Conservation (phyloP, 192 early-diverging fungal genomes). For the Podila epicladia region DNA sequence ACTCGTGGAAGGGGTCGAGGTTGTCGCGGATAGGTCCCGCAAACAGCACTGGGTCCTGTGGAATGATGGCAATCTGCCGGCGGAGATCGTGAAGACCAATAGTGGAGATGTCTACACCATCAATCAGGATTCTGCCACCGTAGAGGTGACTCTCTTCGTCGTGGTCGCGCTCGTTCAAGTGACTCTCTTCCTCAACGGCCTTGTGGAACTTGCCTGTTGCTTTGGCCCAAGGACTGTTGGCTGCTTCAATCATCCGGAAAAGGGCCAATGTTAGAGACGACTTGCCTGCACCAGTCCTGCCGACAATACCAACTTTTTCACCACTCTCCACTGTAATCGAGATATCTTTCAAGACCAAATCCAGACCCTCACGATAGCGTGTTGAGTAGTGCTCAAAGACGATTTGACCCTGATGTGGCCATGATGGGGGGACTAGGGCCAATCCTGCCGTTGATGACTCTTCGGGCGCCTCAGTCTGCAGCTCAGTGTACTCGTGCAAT, state of each 20-base stretch:
- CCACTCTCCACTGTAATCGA: conserved; percentile 56
- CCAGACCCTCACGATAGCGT: conserved; percentile 82
- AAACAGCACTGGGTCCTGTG: conserved; percentile 82
- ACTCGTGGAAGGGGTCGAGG: conserved; percentile 63
- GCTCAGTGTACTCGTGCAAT: conserved; percentile 80
- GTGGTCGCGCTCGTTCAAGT: conserved; percentile 30
- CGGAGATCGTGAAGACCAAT: conserved; percentile 67
- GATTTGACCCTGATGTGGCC: conserved; percentile 82
- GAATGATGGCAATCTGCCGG: conserved; percentile 76
- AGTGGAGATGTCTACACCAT: conserved; percentile 70
- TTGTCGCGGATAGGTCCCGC: conserved; percentile 66
- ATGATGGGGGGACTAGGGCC: conserved; percentile 56
- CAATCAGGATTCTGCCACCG: conserved; percentile 60
- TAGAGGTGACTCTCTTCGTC: conserved; percentile 37
- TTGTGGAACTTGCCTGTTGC: conserved; percentile 17
- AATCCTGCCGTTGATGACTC: conserved; percentile 60
- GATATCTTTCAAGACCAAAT: conserved; percentile 80
- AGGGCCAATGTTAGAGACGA: conserved; percentile 60
- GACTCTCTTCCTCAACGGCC: conserved; percentile 73
- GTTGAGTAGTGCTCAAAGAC: conserved; percentile 80
- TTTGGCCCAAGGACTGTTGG: conserved; percentile 63
- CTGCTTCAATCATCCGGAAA: conserved; percentile 61
- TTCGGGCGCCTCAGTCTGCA: conserved; percentile 85
- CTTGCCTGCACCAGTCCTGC: conserved; percentile 63
- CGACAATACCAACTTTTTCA: conserved; percentile 83